A percentile compares a stretch with the other conserved stretches of the same genome.
phyloP scores from a whole-genome alignment of 2,329 filamentous ascomycete genomes.

The Metarhizium sp. region DNA sequence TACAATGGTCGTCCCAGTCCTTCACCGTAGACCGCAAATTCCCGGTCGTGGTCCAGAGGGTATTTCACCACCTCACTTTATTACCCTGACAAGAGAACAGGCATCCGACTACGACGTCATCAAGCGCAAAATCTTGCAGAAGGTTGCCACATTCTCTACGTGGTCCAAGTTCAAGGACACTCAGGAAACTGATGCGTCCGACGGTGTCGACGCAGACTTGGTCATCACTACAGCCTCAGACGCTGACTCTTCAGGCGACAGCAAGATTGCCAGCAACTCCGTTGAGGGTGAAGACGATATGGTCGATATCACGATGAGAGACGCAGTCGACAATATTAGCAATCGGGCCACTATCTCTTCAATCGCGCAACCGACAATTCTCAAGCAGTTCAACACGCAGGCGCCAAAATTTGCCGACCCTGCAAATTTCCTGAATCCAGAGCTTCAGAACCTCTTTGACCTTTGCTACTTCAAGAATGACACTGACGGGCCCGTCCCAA shows the following conservation, averaged over 20 bases:
- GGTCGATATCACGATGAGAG: conserved; percentile 81
- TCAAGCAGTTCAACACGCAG: conserved; percentile 38
- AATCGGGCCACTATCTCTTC: conserved; percentile 7
- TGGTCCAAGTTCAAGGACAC: conserved; percentile 51
- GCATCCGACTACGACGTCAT: conserved; percentile 58
- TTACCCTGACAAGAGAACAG: conserved; percentile 67
- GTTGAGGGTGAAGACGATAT: conserved; percentile 84
- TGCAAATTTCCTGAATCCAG: conserved; percentile 48
- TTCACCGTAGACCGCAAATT: conserved; percentile 44
- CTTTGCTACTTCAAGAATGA: conserved; percentile 54
- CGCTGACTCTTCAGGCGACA: conserved; percentile 57
- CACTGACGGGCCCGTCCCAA: conserved; percentile 51
- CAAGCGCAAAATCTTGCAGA: conserved; percentile 68
- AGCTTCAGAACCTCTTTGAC: conserved; percentile 66
- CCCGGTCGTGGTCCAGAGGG: conserved; percentile 20
- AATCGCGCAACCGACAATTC: conserved; percentile 17
- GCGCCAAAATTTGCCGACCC: conserved; percentile 45
- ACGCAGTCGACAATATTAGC: conserved; percentile 32
- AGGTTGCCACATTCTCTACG: conserved; percentile 68
- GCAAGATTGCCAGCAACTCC: conserved; percentile 66
- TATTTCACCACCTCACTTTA: conserved; percentile 52
- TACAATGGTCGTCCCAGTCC: conserved; percentile 59
- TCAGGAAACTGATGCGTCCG: conserved; percentile 34
- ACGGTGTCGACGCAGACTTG: conserved; percentile 57
- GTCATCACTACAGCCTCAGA: conserved; percentile 56